Conservation (phyloP, 2,329 filamentous ascomycete genomes). For the Fusarium longipes region DNA sequence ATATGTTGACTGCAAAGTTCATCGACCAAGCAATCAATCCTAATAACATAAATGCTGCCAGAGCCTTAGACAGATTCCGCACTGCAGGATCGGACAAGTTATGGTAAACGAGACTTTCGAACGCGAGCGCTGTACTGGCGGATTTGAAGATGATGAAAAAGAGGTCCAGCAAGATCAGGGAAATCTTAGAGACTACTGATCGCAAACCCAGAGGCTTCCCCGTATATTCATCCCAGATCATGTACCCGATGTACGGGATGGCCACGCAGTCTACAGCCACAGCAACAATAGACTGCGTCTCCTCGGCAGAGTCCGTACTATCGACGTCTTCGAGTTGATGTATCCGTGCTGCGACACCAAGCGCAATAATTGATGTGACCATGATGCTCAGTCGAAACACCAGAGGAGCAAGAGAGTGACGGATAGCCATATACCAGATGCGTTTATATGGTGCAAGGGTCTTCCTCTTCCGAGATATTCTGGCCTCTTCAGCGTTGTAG, state of each 20-base stretch:
- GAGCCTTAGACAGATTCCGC: conserved; percentile 70
- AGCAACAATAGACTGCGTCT: conserved; percentile 85
- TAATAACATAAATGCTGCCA: conserved; percentile 82
- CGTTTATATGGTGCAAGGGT: conserved; percentile 60
- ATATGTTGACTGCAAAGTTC: conserved; percentile 88
- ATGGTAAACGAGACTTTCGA: conserved; percentile 79
- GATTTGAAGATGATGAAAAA: conserved; percentile 98
- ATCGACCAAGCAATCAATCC: conserved; percentile 89
- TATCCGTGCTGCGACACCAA: conserved; percentile 82
- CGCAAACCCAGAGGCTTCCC: conserved; percentile 91
- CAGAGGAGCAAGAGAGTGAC: conserved; percentile 86
- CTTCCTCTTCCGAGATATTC: conserved; percentile 47
- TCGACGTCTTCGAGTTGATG: conserved; percentile 67
- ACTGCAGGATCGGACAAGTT: conserved; percentile 52
- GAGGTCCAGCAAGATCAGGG: conserved; percentile 89
- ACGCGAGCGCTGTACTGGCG: conserved; percentile 89
- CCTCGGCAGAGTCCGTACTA: conserved; percentile 62
- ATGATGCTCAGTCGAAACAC: conserved; percentile 85
- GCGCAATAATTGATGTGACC: conserved; percentile 81
- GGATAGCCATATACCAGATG: conserved; percentile 75
- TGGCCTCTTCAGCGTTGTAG: conserved; percentile 46
- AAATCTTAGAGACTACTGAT: conserved; percentile 84
- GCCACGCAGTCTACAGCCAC: conserved; percentile 90
- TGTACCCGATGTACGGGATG: conserved; percentile 89
- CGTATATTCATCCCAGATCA: conserved; percentile 96